A percentile compares a stretch with the other conserved stretches of the same genome.
Conservation (phyloP, 768 basidiomycete genomes). For the Strobilomyces echinocephalus region DNA sequence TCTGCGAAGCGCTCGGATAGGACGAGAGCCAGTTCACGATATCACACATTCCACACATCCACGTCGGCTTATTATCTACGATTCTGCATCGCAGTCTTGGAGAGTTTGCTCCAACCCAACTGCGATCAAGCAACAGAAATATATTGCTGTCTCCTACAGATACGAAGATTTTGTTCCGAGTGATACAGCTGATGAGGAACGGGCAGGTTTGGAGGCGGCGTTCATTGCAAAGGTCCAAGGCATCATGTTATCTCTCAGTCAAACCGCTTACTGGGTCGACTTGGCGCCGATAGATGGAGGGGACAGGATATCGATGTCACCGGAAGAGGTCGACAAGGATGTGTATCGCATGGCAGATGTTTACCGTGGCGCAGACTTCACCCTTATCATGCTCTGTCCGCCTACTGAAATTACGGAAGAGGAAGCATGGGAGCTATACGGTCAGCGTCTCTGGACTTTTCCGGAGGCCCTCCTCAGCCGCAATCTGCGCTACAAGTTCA, state of each 20-base stretch:
- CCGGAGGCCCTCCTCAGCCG: constrained; percentile 17
- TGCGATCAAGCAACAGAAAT: constrained; percentile 8
- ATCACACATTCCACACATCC: constrained; percentile 15
- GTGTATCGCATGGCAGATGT: too few species aligned
- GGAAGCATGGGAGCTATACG: too few species aligned
- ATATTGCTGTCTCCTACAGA: constrained; percentile 19
- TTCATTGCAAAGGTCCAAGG: constrained; percentile 8
- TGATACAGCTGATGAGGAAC: not conserved
- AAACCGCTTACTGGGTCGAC: constrained; percentile 12
- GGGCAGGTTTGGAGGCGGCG: not conserved
- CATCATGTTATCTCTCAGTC: constrained; percentile 2
- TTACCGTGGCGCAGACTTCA: too few species aligned
- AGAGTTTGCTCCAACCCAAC: not conserved
- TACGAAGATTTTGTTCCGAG: constrained; percentile 6
- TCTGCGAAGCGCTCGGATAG: constrained; percentile 6
- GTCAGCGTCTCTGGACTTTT: constrained; percentile 11
- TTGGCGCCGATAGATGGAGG: too few species aligned
- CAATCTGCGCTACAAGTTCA: constrained; percentile 13
- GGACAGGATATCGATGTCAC: too few species aligned
- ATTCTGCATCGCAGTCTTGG: constrained; percentile 5
- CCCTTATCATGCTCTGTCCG: too few species aligned
- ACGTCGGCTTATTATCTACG: constrained; percentile 14
- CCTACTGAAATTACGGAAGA: too few species aligned
- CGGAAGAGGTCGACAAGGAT: too few species aligned
- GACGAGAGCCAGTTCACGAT: not conserved